phyloP scores from a whole-genome alignment of 208 protist genomes.

The Trichomonas vaginalis region DNA sequence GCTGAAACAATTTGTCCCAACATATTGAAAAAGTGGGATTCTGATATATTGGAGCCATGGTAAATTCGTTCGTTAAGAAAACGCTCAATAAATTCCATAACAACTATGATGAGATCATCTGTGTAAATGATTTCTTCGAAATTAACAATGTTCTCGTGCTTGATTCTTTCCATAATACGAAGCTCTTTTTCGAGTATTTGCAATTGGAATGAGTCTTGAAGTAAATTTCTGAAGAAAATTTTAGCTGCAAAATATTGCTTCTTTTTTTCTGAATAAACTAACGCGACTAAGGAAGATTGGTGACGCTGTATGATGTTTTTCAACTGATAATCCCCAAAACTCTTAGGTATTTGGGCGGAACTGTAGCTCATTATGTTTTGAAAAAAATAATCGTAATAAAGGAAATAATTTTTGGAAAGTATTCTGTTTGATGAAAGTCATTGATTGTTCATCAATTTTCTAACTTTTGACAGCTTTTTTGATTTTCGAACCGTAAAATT shows the following conservation, averaged over 20 bases:
- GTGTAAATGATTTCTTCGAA: background rate
- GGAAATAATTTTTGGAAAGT: too few species aligned
- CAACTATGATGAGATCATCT: background rate
- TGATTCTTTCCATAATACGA: background rate
- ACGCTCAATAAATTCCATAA: background rate
- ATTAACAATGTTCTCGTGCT: background rate
- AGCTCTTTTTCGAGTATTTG: background rate
- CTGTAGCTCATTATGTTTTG: background rate
- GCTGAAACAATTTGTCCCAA: background rate
- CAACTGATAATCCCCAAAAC: background rate
- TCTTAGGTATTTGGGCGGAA: background rate
- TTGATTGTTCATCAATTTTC: too few species aligned
- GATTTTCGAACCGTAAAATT: too few species aligned
- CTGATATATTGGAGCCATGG: background rate
- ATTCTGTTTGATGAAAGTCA: too few species aligned
- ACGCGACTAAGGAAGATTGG: background rate
- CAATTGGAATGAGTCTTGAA: background rate
- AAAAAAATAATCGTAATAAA: too few species aligned
- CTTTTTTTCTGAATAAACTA: background rate
- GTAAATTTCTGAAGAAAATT: background rate
- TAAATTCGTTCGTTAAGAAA: background rate
- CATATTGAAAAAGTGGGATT: background rate
- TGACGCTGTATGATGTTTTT: background rate
- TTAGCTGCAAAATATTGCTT: background rate
- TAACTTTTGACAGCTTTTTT: too few species aligned